Evolutionary conservation across 345 rosid genomes (phyloP).

Genomic region (Schrenkiella parvula): DNA sequence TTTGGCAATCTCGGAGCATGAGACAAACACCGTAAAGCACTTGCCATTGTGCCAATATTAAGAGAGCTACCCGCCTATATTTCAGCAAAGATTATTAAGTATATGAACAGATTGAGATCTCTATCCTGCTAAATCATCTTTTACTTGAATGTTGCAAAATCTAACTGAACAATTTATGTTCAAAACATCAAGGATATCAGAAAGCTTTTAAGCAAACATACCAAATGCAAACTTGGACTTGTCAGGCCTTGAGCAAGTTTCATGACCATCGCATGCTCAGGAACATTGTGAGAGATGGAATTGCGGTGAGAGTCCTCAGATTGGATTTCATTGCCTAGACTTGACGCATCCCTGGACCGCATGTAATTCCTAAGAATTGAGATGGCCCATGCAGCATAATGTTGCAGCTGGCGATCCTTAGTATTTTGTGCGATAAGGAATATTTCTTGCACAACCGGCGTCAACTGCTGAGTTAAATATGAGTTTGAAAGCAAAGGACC

Average conservation of each 20-base stretch:
- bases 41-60: constrained; percentile 36
- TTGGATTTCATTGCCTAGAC: constrained; percentile 26
- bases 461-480: constrained; percentile 49
- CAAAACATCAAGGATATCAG: background rate
- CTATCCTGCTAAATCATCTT: background rate
- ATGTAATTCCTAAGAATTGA: constrained; percentile 63
- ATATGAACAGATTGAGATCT: constrained; percentile 2
- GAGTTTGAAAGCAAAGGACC: constrained; percentile 60
- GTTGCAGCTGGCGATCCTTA: constrained; percentile 62
- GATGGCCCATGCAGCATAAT: constrained; percentile 83
- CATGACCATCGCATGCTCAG: constrained; percentile 62
- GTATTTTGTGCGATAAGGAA: constrained; percentile 78
- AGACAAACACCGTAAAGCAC: constrained; percentile 72
- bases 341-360: constrained; percentile 50
- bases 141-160: background rate
- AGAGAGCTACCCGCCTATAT: constrained; percentile 42
- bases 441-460: constrained; percentile 69
- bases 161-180: background rate
- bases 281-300: constrained; percentile 48
- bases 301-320: constrained; percentile 37
- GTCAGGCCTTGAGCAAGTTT: constrained; percentile 62
- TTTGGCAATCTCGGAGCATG: constrained; percentile 76
- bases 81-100: constrained; percentile 15
- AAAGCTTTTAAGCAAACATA: constrained; percentile 32
- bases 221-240: constrained; percentile 46